Base-by-base conservation (phyloP, 306 rosid species). In the Luffa acutangula region DNA sequence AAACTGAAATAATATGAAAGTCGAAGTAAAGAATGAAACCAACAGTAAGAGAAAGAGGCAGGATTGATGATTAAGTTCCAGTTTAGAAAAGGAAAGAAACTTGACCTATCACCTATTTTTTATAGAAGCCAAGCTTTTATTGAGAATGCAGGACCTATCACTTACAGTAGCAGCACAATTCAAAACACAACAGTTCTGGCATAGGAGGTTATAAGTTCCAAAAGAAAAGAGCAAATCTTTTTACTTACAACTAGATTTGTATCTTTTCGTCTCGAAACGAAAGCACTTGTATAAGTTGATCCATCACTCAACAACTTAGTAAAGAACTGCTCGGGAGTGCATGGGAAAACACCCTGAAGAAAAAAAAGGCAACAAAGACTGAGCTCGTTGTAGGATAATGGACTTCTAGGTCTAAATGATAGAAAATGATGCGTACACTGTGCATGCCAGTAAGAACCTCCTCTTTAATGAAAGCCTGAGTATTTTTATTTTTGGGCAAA, bases 171-270 rank as follows among this genome's bases (percentile, higher is more conserved):
- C 7, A 13, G 20, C 25, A 48, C n/a, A 45, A 46, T 45, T 11
- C 8, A 13, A 72, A 12, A 21, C 77, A 48, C 9, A 73, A 73
- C 7, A 15, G 3, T 11, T 25, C 57, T 1, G 14, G 41, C 77
- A 48, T 33, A 1, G 13, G 25, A 46, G 31, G 59, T 25, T 73
- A 49, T 42, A 25, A 7, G 59, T 73, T 73, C 41, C 42, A 31
- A 18, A 75, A 36, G 7, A 75, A 37, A 20, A 21, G 77, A 72
- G 79, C 5, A 57, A 42, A 81, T 8, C 9, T 12, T 34, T 76
- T 6, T 79, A 89, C 97, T 92, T 88, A 95, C 99, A 85, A 88
- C 85, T 79, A 95, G 93, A 89, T 91, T 88, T 59, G 96, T 90
- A 82, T 93, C 99, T 77, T 95, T 95, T 53, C 99, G 87, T 49